Conservation (phyloP, 164 flowering plant species). For the Liquidambar formosana region DNA sequence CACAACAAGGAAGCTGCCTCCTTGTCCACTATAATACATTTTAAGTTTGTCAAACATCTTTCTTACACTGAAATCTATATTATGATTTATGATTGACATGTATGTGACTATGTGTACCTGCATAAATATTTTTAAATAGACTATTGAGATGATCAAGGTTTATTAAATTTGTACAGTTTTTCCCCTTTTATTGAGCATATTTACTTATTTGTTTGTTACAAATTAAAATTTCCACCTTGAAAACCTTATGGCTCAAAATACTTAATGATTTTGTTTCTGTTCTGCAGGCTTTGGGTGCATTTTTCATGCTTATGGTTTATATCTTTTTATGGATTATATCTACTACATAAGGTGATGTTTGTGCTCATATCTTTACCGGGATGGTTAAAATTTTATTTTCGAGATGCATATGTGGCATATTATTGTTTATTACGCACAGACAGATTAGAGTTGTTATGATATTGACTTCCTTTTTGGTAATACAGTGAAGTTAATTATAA, state of each 20-base stretch:
- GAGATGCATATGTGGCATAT: neutral
- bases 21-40: too few relatives aligned
- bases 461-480: neutral
- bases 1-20: too few relatives aligned
- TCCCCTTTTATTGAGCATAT: neutral
- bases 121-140: too few relatives aligned
- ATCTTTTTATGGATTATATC: conserved; percentile 66
- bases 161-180: neutral
- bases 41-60: too few relatives aligned
- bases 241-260: neutral
- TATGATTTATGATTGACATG: too few relatives aligned
- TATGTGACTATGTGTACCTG: too few relatives aligned
- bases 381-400: neutral
- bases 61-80: too few relatives aligned
- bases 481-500: too few relatives aligned
- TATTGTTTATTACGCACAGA: neutral
- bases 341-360: conserved; percentile 61
- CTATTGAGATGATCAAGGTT: too few relatives aligned
- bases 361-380: neutral
- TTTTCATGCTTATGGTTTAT: conserved; percentile 70
- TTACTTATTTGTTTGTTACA: neutral
- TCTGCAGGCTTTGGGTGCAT: conserved; percentile 91
- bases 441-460: neutral
- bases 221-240: neutral
- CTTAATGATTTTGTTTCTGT: neutral